Conservation (phyloP, 768 basidiomycete species). For the Astraeus odoratus region DNA sequence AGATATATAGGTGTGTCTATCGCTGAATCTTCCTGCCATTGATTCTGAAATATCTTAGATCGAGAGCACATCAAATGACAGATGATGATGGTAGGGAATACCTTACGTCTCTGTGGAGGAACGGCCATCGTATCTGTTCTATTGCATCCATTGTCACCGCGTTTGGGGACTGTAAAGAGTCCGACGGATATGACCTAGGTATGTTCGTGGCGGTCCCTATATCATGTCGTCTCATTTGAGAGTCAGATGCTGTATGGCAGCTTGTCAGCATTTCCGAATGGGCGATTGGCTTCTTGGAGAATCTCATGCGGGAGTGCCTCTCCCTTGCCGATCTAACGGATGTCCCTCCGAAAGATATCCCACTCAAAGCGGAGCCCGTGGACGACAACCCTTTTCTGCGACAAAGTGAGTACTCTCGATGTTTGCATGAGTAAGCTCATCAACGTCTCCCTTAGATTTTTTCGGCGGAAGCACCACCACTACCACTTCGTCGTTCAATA, state of each 20-base stretch:
- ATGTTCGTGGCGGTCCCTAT: conserved; percentile 4
- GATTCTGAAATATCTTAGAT: conserved; percentile 19
- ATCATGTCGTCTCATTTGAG: conserved; percentile 5
- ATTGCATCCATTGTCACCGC: conserved; percentile 52
- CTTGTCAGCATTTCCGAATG: conserved; percentile 56
- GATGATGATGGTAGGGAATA: conserved; percentile 33
- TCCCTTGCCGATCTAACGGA: conserved; percentile 24
- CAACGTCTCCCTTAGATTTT: no score
- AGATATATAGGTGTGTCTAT: conserved; percentile 28
- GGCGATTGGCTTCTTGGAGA: conserved; percentile 56
- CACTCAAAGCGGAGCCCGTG: conserved; percentile 21
- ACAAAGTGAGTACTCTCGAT: conserved; percentile 18
- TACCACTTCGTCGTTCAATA: conserved; percentile 18
- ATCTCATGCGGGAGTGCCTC: conserved; percentile 49
- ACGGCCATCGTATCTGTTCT: conserved; percentile 63
- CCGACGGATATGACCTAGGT: conserved; percentile 61
- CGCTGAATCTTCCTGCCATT: background rate
- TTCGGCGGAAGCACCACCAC: no score
- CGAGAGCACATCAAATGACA: conserved; percentile 21
- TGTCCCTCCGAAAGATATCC: conserved; percentile 5
- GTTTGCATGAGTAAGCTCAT: no score
- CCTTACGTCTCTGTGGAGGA: conserved; percentile 45
- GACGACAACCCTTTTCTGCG: conserved; percentile 21
- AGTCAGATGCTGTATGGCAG: conserved; percentile 65
- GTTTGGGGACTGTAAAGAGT: conserved; percentile 62